Conservation (phyloP, 2,329 filamentous ascomycete species). For the Botryosphaeria dothidea region DNA sequence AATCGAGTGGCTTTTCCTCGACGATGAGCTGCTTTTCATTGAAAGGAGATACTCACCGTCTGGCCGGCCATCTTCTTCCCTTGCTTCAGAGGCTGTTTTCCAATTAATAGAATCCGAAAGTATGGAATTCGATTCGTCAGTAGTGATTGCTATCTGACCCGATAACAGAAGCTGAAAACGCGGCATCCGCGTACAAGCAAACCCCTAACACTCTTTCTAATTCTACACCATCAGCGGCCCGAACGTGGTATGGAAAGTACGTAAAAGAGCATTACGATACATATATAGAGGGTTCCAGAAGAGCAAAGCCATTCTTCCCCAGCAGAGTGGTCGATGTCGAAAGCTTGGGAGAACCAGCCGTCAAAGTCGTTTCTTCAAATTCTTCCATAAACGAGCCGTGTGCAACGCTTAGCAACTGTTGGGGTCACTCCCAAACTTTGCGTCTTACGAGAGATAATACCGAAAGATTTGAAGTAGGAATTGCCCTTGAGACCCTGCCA, state of each 20-base stretch:
- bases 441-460: constrained; percentile 4
- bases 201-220: background rate
- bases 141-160: background rate
- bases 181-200: background rate
- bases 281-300: background rate
- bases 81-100: background rate
- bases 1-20: background rate
- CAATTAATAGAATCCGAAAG: background rate
- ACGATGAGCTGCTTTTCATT: constrained; percentile 1
- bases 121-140: background rate
- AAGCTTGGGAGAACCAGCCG: background rate
- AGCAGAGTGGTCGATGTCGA: background rate
- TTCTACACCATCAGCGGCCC: background rate
- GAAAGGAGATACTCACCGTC: background rate
- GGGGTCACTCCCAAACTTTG: background rate
- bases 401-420: constrained; percentile 12
- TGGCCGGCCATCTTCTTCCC: background rate
- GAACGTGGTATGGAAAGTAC: background rate
- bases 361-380: background rate
- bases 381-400: background rate
- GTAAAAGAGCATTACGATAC: background rate
- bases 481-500: constrained; percentile 24
- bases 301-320: background rate
- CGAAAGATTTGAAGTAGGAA: constrained; percentile 8
- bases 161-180: background rate